Evolutionary conservation across 768 basidiomycete species (phyloP).

Genomic region (Lentinus brumalis): DNA sequence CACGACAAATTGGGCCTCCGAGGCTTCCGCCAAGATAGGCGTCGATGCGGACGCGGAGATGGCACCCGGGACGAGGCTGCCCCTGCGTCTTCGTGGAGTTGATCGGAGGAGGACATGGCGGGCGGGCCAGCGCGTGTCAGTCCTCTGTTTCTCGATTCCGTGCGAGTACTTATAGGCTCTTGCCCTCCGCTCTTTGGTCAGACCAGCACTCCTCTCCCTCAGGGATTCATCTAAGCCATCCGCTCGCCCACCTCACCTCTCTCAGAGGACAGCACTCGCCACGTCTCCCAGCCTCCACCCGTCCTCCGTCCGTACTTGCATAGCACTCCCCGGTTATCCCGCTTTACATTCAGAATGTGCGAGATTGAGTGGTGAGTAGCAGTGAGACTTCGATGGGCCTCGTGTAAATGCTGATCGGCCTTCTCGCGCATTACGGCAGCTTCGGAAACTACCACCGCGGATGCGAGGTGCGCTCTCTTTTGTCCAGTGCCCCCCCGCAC

Average conservation of each 20-base stretch:
- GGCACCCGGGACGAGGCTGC: conserved; percentile 14
- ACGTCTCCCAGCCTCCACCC: neutral
- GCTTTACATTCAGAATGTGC: conserved; percentile 24
- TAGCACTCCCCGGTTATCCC: neutral
- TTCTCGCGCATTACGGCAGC: conserved; percentile 11
- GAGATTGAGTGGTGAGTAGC: conserved; percentile 30
- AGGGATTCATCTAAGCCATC: neutral
- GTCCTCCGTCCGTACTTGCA: neutral
- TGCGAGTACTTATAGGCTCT: conserved; percentile 9
- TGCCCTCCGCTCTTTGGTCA: neutral
- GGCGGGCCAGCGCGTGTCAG: conserved; percentile 1
- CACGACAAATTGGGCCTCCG: neutral
- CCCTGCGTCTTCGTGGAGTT: neutral
- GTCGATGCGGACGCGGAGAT: conserved; percentile 9
- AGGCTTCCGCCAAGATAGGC: conserved; percentile 1
- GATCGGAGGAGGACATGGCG: conserved; percentile 9
- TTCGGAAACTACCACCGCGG: conserved; percentile 34
- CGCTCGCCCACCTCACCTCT: neutral
- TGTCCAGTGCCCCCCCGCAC: neutral
- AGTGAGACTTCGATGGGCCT: neutral
- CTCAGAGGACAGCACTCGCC: neutral
- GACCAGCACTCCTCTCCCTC: neutral
- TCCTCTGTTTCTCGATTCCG: conserved; percentile 2
- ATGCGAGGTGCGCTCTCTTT: conserved; percentile 24
- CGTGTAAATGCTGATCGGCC: neutral